Conservation (phyloP, 2,329 filamentous ascomycete genomes). For the Botrytis sinoallii region DNA sequence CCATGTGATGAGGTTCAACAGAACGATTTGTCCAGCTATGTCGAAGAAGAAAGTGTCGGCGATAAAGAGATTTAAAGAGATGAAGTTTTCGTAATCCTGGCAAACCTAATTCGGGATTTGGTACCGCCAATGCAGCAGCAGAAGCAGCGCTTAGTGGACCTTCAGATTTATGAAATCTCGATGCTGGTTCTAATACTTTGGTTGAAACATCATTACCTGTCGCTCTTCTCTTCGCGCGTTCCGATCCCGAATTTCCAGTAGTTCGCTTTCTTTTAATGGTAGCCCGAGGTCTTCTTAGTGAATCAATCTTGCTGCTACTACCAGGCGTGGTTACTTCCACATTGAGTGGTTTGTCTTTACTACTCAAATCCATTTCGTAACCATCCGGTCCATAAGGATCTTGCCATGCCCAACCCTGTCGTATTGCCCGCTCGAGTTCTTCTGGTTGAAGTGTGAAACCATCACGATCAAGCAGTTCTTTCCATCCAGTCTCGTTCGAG, state of each 20-base stretch:
- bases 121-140: constrained; percentile 77
- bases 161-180: constrained; percentile 52
- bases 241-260: constrained; percentile 24
- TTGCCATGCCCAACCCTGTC: constrained; percentile 97
- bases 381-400: constrained; percentile 73
- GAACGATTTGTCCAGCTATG: constrained; percentile 88
- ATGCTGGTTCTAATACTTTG: constrained; percentile 29
- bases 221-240: constrained; percentile 36
- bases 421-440: constrained; percentile 81
- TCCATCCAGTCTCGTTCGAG: constrained; percentile 94
- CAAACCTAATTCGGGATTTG: constrained; percentile 76
- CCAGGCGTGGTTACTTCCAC: constrained; percentile 42
- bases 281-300: constrained; percentile 30
- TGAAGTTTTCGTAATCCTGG: constrained; percentile 78
- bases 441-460: constrained; percentile 75
- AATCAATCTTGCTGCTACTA: constrained; percentile 20
- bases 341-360: constrained; percentile 47
- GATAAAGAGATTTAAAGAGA: constrained; percentile 94
- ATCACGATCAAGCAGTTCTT: constrained; percentile 81
- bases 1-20: constrained; percentile 83
- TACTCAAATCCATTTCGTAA: constrained; percentile 77
- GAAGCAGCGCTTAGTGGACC: constrained; percentile 84
- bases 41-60: constrained; percentile 85
- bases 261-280: constrained; percentile 38
- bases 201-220: constrained; percentile 31